Evolutionary conservation across 108 stramenopile species (phyloP).

Genomic region (Pseudonitzschia pungens): DNA sequence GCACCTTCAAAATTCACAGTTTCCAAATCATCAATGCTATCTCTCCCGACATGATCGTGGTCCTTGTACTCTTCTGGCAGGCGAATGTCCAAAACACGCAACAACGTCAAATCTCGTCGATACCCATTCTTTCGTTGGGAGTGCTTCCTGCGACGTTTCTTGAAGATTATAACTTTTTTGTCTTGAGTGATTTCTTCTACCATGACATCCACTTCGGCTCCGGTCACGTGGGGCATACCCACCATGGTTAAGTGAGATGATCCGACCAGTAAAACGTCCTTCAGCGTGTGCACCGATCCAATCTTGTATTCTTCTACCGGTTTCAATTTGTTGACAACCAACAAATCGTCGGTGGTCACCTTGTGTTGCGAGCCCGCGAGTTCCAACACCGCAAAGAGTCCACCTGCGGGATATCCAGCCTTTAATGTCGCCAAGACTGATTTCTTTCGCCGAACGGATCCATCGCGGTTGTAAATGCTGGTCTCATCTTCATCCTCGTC

Average conservation of each 20-base stretch:
- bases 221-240: conserved; percentile 74
- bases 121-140: conserved; percentile 84
- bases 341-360: conserved; percentile 77
- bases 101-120: conserved; percentile 77
- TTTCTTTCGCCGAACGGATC: conserved; percentile 56
- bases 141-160: conserved; percentile 88
- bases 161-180: conserved; percentile 84
- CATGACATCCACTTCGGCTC: conserved; percentile 80
- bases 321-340: conserved; percentile 77
- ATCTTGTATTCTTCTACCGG: conserved; percentile 64
- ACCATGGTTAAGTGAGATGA: conserved; percentile 68
- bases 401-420: conserved; percentile 77
- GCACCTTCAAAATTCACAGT: not conserved
- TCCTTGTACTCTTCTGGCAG: conserved; percentile 53
- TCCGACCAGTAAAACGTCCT: conserved; percentile 70
- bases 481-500: conserved; percentile 26
- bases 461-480: conserved; percentile 50
- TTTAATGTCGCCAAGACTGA: conserved; percentile 55
- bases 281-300: conserved; percentile 73
- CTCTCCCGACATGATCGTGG: conserved; percentile 39
- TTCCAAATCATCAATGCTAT: conserved; percentile 25
- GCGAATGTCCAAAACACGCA: conserved; percentile 82
- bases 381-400: conserved; percentile 72
- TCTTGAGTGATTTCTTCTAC: conserved; percentile 91
- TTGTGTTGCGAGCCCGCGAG: conserved; percentile 85